Percentiles rank a stretch among this genome's conserved stretches.
Conservation (phyloP, 129 eudicot genomes). For the Cynara cardunculus region DNA sequence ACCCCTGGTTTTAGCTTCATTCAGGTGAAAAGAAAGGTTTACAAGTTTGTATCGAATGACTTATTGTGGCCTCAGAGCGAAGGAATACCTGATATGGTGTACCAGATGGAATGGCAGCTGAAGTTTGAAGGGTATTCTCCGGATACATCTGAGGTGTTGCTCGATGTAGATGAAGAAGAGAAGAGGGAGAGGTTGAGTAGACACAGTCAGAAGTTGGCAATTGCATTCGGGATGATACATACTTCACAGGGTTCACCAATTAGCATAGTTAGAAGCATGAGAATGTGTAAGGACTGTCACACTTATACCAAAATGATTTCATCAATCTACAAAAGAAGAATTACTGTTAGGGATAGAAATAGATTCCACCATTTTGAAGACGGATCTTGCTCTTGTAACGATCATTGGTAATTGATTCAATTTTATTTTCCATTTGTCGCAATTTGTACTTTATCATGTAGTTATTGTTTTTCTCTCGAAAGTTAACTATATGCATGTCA, state of each 20-base stretch:
- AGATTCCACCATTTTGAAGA: constrained; percentile 78
- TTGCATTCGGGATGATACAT: constrained; percentile 63
- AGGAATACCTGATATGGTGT: constrained; percentile 38
- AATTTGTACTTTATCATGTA: not conserved
- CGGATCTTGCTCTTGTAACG: constrained; percentile 84
- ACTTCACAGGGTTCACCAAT: constrained; percentile 43
- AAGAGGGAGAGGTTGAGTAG: constrained; percentile 61
- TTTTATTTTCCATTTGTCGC: not conserved
- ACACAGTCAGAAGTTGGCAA: constrained; percentile 83
- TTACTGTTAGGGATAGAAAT: constrained; percentile 74
- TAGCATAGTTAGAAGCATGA: constrained; percentile 76
- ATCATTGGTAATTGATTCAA: constrained; percentile 47
- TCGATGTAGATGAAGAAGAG: constrained; percentile 64
- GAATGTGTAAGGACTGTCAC: constrained; percentile 91
- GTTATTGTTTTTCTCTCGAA: not conserved
- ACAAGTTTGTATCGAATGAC: constrained; percentile 48
- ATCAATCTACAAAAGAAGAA: constrained; percentile 53
- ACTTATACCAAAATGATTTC: constrained; percentile 72
- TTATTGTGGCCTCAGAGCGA: constrained; percentile 28
- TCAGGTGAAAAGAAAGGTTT: constrained; percentile 37
- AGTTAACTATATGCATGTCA: not conserved
- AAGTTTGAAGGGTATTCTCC: constrained; percentile 54
- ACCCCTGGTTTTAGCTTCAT: constrained; percentile 37
- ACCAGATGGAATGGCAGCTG: constrained; percentile 57
- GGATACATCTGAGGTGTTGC: constrained; percentile 38